These are phyloP conservation scores for Amorphotheca resinae DNA, from an alignment of 495 filamentous ascomycete species.

Conservation along the genomic window DNA sequence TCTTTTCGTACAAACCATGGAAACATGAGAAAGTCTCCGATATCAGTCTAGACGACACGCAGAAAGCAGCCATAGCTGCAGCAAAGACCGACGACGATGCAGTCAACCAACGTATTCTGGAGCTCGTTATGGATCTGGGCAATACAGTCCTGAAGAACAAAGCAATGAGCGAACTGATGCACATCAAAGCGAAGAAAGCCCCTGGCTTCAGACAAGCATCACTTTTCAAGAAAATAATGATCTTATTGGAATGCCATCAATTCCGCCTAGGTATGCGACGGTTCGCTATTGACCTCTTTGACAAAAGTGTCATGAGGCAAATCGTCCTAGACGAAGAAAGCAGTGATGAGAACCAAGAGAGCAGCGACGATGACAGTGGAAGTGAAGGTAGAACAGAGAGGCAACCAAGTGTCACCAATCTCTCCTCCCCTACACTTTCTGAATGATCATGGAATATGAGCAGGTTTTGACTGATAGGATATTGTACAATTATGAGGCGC, in stretches of 20 bases:
- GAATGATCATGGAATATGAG: constrained; percentile 5
- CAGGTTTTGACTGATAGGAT: constrained; percentile 1
- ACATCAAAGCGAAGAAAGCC: constrained; percentile 38
- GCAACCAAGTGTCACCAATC: constrained; percentile 34
- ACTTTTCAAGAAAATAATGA: constrained; percentile 75
- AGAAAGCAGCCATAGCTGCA: constrained; percentile 21
- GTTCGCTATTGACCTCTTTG: constrained; percentile 87
- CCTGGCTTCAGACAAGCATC: constrained; percentile 59
- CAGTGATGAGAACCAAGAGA: constrained; percentile 18
- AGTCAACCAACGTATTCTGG: constrained; percentile 59
- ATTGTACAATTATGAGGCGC: constrained; percentile 16
- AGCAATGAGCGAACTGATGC: constrained; percentile 58
- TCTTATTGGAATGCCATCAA: constrained; percentile 77
- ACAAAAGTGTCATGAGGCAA: constrained; percentile 70
- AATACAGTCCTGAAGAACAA: constrained; percentile 79
- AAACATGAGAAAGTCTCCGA: constrained; percentile 30
- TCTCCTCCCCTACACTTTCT: constrained; percentile 1
- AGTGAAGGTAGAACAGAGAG: constrained; percentile 30
- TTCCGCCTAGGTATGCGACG: constrained; percentile 74
- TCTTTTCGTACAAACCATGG: constrained; percentile 52
- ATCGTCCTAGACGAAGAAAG: constrained; percentile 53
- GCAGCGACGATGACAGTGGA: constrained; percentile 14
- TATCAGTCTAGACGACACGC: constrained; percentile 28
- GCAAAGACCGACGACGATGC: constrained; percentile 49
- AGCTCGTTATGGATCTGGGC: constrained; percentile 71